Evolutionary conservation across 768 basidiomycete species (phyloP).

Genomic region (Suillus decipiens): DNA sequence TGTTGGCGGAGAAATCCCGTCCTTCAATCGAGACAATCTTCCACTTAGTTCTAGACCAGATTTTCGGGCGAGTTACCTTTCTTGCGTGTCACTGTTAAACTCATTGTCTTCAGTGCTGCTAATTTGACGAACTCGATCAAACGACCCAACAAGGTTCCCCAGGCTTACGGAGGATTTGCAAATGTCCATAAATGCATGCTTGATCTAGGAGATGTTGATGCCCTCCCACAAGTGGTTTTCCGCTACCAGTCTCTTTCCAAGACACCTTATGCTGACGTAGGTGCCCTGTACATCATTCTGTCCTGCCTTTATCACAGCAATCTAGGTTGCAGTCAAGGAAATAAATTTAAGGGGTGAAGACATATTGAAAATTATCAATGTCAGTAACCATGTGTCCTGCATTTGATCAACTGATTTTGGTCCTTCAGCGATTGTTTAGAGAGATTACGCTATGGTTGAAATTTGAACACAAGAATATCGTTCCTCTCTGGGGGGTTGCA

Average conservation of each 20-base stretch:
- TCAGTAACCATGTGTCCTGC: background rate
- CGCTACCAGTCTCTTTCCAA: background rate
- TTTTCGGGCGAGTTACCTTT: background rate
- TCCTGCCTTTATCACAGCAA: background rate
- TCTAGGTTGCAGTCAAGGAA: constrained; percentile 2
- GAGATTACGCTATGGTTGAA: constrained; percentile 33
- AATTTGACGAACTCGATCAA: background rate
- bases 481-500: constrained; percentile 32
- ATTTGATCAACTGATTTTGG: background rate
- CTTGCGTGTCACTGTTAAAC: background rate
- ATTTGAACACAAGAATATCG: constrained; percentile 32
- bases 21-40: background rate
- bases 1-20: background rate
- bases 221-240: background rate
- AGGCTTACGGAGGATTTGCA: background rate
- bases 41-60: background rate
- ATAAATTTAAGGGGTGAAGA: background rate
- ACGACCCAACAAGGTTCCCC: background rate
- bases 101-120: background rate
- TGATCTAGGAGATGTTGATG: too few relatives aligned
- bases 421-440: constrained; percentile 26
- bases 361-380: background rate
- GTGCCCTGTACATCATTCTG: background rate
- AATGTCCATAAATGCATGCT: background rate
- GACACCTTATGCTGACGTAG: background rate